These are phyloP conservation scores for Ophiostoma sp. DNA, from an alignment of 2,329 filamentous ascomycete genomes.

Conservation along the genomic window DNA sequence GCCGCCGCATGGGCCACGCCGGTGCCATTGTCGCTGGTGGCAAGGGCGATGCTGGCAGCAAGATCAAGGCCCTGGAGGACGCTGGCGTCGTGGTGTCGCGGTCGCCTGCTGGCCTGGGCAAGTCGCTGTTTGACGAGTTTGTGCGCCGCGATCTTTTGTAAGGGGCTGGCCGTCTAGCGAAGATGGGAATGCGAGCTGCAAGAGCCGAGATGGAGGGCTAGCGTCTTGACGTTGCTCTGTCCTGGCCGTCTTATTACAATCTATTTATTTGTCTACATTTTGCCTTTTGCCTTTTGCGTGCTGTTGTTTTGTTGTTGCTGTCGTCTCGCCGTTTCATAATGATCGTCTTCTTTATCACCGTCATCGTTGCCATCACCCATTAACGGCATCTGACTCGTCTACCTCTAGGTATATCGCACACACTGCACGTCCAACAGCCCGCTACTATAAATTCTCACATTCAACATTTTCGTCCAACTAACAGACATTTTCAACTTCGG, in stretches of 20 bases:
- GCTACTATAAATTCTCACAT: no score
- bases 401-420: no score
- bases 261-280: neutral
- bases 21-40: slow-evolving; percentile 96
- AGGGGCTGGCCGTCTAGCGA: slow-evolving; percentile 28
- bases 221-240: neutral
- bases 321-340: neutral
- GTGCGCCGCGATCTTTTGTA: slow-evolving; percentile 94
- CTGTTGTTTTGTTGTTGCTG: neutral
- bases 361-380: neutral
- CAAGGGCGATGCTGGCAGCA: slow-evolving; percentile 96
- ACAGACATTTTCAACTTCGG: neutral
- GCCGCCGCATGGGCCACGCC: slow-evolving; percentile 96
- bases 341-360: neutral
- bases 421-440: no score
- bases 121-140: slow-evolving; percentile 91
- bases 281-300: neutral
- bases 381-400: no score
- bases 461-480: neutral
- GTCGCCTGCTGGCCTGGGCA: slow-evolving; percentile 85
- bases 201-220: neutral
- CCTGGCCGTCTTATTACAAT: neutral
- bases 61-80: slow-evolving; percentile 89
- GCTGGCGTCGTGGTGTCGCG: slow-evolving; percentile 96
- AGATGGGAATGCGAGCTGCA: neutral